Percentiles rank a stretch among this genome's conserved stretches.
Evolutionary conservation across 352 stramenopile species (phyloP).

Genomic region (Pythium plurisporium): DNA sequence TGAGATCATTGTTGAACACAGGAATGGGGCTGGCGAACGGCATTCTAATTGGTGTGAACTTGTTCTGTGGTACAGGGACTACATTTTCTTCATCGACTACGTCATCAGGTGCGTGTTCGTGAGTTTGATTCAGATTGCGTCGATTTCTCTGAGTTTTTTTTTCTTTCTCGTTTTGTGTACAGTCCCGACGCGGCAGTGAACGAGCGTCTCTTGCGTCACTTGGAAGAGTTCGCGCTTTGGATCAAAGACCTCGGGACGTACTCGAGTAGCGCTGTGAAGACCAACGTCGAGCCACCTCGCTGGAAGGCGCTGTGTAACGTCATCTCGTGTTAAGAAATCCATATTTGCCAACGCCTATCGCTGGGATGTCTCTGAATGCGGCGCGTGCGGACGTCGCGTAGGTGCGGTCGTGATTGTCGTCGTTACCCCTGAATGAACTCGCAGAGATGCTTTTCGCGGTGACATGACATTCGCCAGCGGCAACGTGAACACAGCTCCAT

Average conservation of each 20-base stretch:
- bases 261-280: conserved; percentile 52
- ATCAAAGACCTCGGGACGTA: conserved; percentile 75
- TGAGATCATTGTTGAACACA: conserved; percentile 6
- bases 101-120: conserved; percentile 42
- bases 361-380: not conserved
- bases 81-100: conserved; percentile 81
- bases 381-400: not conserved
- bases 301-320: conserved; percentile 65
- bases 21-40: not conserved
- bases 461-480: not conserved
- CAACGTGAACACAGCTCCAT: not conserved
- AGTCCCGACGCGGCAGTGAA: conserved; percentile 36
- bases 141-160: no score
- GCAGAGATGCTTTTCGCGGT: conserved; percentile 2
- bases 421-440: not conserved
- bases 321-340: conserved; percentile 47
- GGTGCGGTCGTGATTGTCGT: not conserved
- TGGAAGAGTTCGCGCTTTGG: conserved; percentile 76
- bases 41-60: not conserved
- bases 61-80: conserved; percentile 37
- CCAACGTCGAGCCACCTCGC: conserved; percentile 56
- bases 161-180: no score
- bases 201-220: conserved; percentile 42
- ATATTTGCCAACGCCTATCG: not conserved
- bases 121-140: no score